Base-by-base conservation (phyloP, 768 basidiomycete species). In the Butyriboletus loyo region DNA sequence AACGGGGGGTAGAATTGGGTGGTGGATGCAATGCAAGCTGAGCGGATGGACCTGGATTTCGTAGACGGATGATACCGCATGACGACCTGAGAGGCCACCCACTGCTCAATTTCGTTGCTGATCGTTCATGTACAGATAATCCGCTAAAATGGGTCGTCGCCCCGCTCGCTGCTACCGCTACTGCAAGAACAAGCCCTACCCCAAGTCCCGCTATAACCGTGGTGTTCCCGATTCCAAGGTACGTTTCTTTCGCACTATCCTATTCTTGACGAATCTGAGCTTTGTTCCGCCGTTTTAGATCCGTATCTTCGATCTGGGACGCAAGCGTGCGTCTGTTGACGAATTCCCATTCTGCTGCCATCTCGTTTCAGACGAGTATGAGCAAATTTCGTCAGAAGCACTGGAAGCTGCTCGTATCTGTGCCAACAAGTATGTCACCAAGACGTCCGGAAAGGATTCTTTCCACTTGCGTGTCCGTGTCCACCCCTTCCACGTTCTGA, bases 181-280 rank as follows among this genome's bases (percentile, higher is more conserved):
- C 80, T 98, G 94, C 84, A 98, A 98, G 79, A 96, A 95, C 84
- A 98, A 98, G 85, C 94, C 96, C 24, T 95, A 90, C 79, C 92
- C 91, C 53, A 95, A 93, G 76, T 90, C 87, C 49, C 77, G 92
- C 68, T 96, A 96, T 81, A 96, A 96, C 78, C 92, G 94, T 78
- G 94, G 93, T 91, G 95, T 98, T 35, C 96, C 96, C 63, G 96
- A 98, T 68, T 74, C 94, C 62, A 97, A 94, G 81, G 91, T 85
- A 28, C 51, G 75, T 68, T 15, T 22, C 19, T 47, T 48, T 30
- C 5, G 9, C 8, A 5, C 7, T 24, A 15, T 0, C 7, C 19
- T 7, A 4, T 17, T 35, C 14, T 5, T 25, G 28, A 25, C 8
- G 9, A 36, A 32, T 27, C 11, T 22, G 15, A 50, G 10, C 30